phyloP scores from a whole-genome alignment of 768 basidiomycete genomes.

The Leucosporidium yakuticum region DNA sequence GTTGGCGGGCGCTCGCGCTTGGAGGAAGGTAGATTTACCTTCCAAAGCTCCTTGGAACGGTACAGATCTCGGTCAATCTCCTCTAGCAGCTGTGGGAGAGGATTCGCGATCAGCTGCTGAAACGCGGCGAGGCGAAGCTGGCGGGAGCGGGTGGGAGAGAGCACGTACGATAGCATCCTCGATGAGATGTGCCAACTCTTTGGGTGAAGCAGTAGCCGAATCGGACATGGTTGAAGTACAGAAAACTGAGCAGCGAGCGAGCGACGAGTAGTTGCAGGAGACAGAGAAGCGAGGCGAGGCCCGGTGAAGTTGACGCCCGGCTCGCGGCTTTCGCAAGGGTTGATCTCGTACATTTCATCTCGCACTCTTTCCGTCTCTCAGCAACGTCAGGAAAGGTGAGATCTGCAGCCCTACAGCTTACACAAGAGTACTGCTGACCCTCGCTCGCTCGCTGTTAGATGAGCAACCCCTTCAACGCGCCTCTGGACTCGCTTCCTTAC shows the following conservation, averaged over 20 bases:
- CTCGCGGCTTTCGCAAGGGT: too few species aligned
- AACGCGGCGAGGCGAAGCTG: neutral
- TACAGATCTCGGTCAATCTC: slow-evolving; percentile 32
- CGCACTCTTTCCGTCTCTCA: too few species aligned
- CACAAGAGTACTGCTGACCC: neutral
- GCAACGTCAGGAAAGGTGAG: too few species aligned
- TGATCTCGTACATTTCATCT: neutral
- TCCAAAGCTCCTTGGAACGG: slow-evolving; percentile 31
- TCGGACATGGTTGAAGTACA: neutral
- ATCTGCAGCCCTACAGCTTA: too few species aligned
- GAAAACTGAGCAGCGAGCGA: neutral
- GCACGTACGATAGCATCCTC: slow-evolving; percentile 19
- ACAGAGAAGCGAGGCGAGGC: too few species aligned
- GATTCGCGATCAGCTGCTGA: neutral
- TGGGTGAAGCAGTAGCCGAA: neutral
- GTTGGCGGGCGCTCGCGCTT: neutral
- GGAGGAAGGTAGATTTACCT: slow-evolving; percentile 3
- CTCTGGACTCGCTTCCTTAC: slow-evolving; percentile 4
- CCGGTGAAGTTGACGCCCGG: too few species aligned
- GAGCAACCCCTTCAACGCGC: neutral
- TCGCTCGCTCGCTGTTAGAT: neutral
- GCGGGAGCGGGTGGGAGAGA: neutral
- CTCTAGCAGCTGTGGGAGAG: slow-evolving; percentile 23
- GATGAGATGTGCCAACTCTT: slow-evolving; percentile 15
- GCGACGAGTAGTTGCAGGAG: too few species aligned